A percentile compares a stretch with the other conserved stretches of the same genome.
Evolutionary conservation across 495 filamentous ascomycete species (phyloP).

Genomic region (Rusavskia elegans): DNA sequence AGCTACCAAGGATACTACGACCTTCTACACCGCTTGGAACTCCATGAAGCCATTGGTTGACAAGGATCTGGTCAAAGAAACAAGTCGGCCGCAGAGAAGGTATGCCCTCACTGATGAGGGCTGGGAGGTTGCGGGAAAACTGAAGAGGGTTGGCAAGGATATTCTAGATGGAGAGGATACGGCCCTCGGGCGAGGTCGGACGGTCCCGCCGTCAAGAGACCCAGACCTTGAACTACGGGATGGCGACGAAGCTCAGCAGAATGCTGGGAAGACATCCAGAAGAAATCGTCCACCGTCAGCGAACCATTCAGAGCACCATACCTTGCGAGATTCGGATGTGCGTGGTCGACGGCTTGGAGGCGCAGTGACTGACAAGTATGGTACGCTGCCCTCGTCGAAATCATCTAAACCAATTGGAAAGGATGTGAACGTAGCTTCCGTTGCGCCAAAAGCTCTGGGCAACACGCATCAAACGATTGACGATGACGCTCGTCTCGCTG

Average conservation of each 20-base stretch:
- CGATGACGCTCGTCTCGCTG: background rate
- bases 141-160: slow-evolving; percentile 25
- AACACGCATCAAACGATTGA: background rate
- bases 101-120: slow-evolving; percentile 66
- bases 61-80: slow-evolving; percentile 62
- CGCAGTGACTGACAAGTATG: slow-evolving; percentile 6
- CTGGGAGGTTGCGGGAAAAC: slow-evolving; percentile 58
- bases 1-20: slow-evolving; percentile 46
- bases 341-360: slow-evolving; percentile 4
- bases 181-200: background rate
- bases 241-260: background rate
- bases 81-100: slow-evolving; percentile 48
- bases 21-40: slow-evolving; percentile 70
- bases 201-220: background rate
- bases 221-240: background rate
- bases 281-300: background rate
- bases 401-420: background rate
- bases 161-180: background rate
- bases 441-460: background rate
- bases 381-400: slow-evolving; percentile 4
- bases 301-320: background rate
- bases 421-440: background rate
- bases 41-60: slow-evolving; percentile 65
- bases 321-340: background rate
- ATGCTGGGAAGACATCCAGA: background rate